phyloP scores from a whole-genome alignment of 805 yeast species.

The Ogataea glucozyma region DNA sequence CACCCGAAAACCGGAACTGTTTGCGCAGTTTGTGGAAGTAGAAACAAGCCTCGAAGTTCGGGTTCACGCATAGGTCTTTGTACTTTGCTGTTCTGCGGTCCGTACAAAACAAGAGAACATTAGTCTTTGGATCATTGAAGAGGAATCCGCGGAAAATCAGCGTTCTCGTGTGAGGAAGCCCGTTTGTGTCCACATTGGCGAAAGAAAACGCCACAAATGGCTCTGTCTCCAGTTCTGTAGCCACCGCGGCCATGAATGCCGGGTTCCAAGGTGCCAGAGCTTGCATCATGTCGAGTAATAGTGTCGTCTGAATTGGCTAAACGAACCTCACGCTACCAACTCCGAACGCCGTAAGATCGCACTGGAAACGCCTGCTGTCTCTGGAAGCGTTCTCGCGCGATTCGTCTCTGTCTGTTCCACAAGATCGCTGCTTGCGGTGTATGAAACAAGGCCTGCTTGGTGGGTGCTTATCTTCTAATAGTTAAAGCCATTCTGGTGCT shows the following conservation, averaged over 20 bases:
- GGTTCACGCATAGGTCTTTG: constrained; percentile 49
- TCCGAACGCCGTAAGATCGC: background rate
- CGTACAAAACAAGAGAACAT: constrained; percentile 67
- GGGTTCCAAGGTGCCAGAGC: constrained; percentile 79
- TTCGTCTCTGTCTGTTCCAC: background rate
- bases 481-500: background rate
- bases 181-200: constrained; percentile 61
- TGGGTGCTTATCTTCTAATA: background rate
- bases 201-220: constrained; percentile 66
- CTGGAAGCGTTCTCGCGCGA: background rate
- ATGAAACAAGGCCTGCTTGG: background rate
- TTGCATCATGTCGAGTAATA: constrained; percentile 18
- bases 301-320: no score
- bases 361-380: background rate
- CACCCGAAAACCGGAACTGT: constrained; percentile 75
- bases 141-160: constrained; percentile 74
- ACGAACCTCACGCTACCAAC: no score
- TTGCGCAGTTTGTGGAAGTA: constrained; percentile 61
- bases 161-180: constrained; percentile 64
- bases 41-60: constrained; percentile 73
- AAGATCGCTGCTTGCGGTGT: background rate
- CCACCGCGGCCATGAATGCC: constrained; percentile 53
- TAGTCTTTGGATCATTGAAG: constrained; percentile 66
- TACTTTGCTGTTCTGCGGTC: constrained; percentile 70
- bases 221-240: constrained; percentile 43